These are phyloP conservation scores for Suillus americanus DNA, from an alignment of 768 basidiomycete species.

Conservation along the genomic window DNA sequence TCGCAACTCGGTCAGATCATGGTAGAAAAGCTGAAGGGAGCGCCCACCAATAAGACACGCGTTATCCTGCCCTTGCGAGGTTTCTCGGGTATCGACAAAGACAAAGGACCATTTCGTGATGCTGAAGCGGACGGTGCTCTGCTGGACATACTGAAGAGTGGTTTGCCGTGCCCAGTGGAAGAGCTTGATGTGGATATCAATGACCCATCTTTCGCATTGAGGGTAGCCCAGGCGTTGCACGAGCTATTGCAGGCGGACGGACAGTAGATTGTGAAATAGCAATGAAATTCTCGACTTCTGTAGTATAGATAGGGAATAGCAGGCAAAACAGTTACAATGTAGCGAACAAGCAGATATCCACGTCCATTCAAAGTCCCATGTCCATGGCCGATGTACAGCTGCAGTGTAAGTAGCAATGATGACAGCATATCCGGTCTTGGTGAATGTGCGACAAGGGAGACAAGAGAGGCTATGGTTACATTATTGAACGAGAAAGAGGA, in stretches of 20 bases:
- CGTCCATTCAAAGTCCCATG: conserved; percentile 57
- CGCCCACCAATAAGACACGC: conserved; percentile 16
- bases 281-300: conserved; percentile 12
- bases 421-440: conserved; percentile 12
- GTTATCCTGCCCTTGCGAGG: conserved; percentile 26
- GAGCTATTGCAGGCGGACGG: conserved; percentile 14
- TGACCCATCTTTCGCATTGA: conserved; percentile 21
- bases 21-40: conserved; percentile 18
- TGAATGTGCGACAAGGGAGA: conserved; percentile 11
- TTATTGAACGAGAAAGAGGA: conserved; percentile 16
- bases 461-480: conserved; percentile 12
- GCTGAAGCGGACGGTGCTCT: conserved; percentile 24
- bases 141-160: conserved; percentile 16
- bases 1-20: conserved; percentile 21
- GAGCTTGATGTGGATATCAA: conserved; percentile 28
- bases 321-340: conserved; percentile 46
- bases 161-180: conserved; percentile 18
- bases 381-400: conserved; percentile 33
- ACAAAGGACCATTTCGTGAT: conserved; percentile 25
- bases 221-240: conserved; percentile 18
- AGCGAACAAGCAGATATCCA: conserved; percentile 51
- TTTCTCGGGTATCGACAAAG: conserved; percentile 25
- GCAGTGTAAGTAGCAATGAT: conserved; percentile 27
- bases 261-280: background rate
- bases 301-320: conserved; percentile 14